Base-by-base conservation (phyloP, 2,329 filamentous ascomycete genomes). In the Niveomyces coronatus region DNA sequence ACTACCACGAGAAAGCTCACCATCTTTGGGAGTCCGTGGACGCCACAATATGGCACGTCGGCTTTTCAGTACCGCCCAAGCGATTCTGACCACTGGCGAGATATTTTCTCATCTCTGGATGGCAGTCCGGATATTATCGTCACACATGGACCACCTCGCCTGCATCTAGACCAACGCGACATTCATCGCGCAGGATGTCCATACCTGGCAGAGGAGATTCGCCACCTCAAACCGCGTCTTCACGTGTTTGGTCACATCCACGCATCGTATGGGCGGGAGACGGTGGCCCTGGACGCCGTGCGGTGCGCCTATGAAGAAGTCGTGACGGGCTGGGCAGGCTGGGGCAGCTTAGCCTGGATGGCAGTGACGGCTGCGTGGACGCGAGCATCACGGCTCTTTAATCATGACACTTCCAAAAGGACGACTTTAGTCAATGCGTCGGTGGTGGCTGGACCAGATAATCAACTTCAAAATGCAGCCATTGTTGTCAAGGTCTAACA, bases 11-110 rank as follows among this genome's bases (percentile, higher is more conserved):
- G 35, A 17, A 35, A 14, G 3, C 4, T 52, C n/a, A 39, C 37
- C 1, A 32, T 53, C 9, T 51, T 45, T 24, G 51, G 51, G 10
- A 46, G 47, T 20, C 49, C 49, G 1, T 53, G 45, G 44, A 55
- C 49, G 2, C 47, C 48, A 7, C 32, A 18, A 14, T 50, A 49
- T 16, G 48, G 49, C 13, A 28, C 30, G 9, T 53, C 46, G 4
- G 50, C 49, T 4, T 55, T 54, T 20, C 51, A 54, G 28, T 55
- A 54, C 19, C 30, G 19, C 2, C 45, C 48, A 3, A 32, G 45
- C 15, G 17, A 41, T 15, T 37, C 31, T 2, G 8, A 13, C 0
- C 41, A 45, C 10, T 53, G 47, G 49, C 24, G 33, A 1, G 9
- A 39, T 18, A 35, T 35, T 3, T 42, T 50, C 7, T 16, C 22